These are phyloP conservation scores for Kodamaea hsintzibuensis DNA, from an alignment of 805 yeast species.

Conservation along the genomic window DNA sequence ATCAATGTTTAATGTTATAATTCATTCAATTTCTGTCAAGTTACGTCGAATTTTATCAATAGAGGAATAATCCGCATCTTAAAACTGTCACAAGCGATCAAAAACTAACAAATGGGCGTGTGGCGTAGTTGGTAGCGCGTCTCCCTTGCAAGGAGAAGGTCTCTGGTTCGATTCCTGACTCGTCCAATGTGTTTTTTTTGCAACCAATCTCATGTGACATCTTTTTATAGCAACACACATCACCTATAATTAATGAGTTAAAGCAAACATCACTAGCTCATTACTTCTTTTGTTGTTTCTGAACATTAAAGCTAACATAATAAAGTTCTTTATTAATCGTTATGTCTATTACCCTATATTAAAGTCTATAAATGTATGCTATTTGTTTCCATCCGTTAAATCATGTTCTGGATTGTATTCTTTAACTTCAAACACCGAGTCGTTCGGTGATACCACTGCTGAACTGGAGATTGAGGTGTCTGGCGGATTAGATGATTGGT, in stretches of 20 bases:
- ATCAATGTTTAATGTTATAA: no score
- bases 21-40: no score
- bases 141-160: constrained; percentile 78
- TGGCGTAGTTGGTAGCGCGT: constrained; percentile 86
- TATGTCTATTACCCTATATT: background rate
- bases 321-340: background rate
- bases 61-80: no score
- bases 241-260: no score
- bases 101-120: constrained; percentile 50
- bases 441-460: background rate
- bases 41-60: no score
- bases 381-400: background rate
- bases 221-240: no score
- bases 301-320: no score
- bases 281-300: no score
- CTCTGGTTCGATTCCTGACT: constrained; percentile 78
- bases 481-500: background rate
- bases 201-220: no score
- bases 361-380: background rate
- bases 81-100: no score
- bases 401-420: constrained; percentile 4
- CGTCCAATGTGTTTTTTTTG: constrained; percentile 50
- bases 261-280: no score
- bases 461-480: background rate
- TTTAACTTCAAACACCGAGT: constrained; percentile 1